phyloP scores from a whole-genome alignment of 1,139 yeast species.

The Geotrichum phurueaensis region DNA sequence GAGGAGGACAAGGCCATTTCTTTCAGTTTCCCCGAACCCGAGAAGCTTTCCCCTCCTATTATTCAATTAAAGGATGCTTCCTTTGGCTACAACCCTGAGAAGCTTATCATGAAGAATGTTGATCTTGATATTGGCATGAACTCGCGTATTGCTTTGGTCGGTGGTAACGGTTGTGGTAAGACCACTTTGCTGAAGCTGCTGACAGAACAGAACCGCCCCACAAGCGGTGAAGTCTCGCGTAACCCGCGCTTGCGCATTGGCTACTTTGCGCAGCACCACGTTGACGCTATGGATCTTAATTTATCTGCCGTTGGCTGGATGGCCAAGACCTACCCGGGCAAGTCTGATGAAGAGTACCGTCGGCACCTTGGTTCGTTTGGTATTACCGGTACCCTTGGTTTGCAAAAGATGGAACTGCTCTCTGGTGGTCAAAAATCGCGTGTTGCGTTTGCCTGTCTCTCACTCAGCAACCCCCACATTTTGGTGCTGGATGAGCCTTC shows the following conservation, averaged over 20 bases:
- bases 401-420: slow-evolving; percentile 80
- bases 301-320: slow-evolving; percentile 91
- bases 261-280: slow-evolving; percentile 98
- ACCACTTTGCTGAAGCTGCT: slow-evolving; percentile 83
- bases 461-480: slow-evolving; percentile 87
- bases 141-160: slow-evolving; percentile 91
- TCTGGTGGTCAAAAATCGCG: slow-evolving; percentile 99
- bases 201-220: slow-evolving; percentile 70
- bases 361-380: slow-evolving; percentile 96
- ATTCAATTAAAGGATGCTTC: slow-evolving; percentile 80
- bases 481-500: slow-evolving; percentile 96
- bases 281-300: slow-evolving; percentile 92
- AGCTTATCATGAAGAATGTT: slow-evolving; percentile 61
- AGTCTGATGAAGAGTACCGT: slow-evolving; percentile 93
- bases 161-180: slow-evolving; percentile 99
- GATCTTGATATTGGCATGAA: slow-evolving; percentile 89
- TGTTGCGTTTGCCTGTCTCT: slow-evolving; percentile 94
- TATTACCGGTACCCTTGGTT: slow-evolving; percentile 87
- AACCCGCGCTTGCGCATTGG: slow-evolving; percentile 89
- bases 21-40: slow-evolving; percentile 94
- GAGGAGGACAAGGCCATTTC: slow-evolving; percentile 82
- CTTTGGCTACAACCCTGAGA: slow-evolving; percentile 71
- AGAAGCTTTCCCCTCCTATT: slow-evolving; percentile 86
- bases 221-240: slow-evolving; percentile 65
- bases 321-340: slow-evolving; percentile 86